phyloP scores from a whole-genome alignment of 371 early-diverging fungal species.

The Rhizopus stolonifer region DNA sequence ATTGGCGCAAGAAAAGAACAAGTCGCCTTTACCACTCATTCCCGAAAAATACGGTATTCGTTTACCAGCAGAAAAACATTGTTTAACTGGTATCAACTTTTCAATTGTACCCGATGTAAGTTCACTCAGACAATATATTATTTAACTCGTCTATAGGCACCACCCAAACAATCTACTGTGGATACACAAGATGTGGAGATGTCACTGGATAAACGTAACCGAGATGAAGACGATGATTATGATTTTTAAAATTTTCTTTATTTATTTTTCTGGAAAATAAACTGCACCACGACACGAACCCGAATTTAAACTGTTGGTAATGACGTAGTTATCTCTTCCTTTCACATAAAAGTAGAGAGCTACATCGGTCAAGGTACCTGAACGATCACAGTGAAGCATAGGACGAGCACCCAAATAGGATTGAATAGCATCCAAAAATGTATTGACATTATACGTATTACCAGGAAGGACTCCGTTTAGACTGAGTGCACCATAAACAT shows the following conservation, averaged over 20 bases:
- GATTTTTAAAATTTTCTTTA: constrained; percentile 24
- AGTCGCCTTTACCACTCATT: constrained; percentile 83
- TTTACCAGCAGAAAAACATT: constrained; percentile 90
- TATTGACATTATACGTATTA: constrained; percentile 27
- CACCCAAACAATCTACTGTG: constrained; percentile 12
- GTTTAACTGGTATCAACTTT: constrained; percentile 87
- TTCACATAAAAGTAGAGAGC: constrained; percentile 43
- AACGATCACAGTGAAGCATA: constrained; percentile 33
- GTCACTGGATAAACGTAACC: constrained; percentile 12
- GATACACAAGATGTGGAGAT: constrained; percentile 16
- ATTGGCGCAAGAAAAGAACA: constrained; percentile 87
- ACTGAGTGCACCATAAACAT: constrained; percentile 48
- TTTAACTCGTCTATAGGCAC: constrained; percentile 24
- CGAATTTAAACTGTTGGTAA: constrained; percentile 27
- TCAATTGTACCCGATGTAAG: constrained; percentile 84
- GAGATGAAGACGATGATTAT: constrained; percentile 53
- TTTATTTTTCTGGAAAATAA: constrained; percentile 40
- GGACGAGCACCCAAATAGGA: constrained; percentile 24
- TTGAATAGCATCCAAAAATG: constrained; percentile 35
- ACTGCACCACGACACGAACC: constrained; percentile 42
- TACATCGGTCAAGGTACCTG: constrained; percentile 32
- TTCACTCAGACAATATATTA: no score
- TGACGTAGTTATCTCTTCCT: constrained; percentile 34
- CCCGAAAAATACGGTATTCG: constrained; percentile 90
- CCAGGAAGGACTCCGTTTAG: constrained; percentile 48